Evolutionary conservation across 768 basidiomycete species (phyloP).

Genomic region (Agrocybe chaxingu): DNA sequence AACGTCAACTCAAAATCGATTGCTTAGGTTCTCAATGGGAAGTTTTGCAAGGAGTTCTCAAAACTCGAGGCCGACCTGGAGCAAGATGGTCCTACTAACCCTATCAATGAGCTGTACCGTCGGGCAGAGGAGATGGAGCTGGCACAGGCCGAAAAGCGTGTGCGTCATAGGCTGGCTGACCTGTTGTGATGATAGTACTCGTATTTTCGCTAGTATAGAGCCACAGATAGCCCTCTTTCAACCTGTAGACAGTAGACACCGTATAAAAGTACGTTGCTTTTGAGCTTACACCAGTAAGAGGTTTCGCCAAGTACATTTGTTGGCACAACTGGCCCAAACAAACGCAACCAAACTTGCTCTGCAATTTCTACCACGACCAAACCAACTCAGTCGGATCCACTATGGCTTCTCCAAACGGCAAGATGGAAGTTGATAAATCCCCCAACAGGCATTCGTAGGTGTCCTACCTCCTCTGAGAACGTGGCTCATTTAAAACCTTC

Average conservation of each 20-base stretch:
- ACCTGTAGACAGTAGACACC: no score
- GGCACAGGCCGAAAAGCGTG: conserved; percentile 57
- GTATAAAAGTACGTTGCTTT: no score
- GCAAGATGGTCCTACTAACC: conserved; percentile 51
- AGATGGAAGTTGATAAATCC: conserved; percentile 64
- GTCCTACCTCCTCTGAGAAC: neutral
- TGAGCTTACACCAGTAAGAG: no score
- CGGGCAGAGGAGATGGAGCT: conserved; percentile 49
- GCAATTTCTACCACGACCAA: neutral
- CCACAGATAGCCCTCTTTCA: no score
- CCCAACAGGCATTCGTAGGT: conserved; percentile 62
- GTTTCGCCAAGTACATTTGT: no score
- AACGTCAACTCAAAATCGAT: neutral
- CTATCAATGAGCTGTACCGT: conserved; percentile 51
- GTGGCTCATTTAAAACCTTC: neutral
- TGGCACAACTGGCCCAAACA: conserved; percentile 10
- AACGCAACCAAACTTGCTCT: conserved; percentile 13
- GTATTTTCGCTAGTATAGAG: no score
- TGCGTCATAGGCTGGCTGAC: conserved; percentile 45
- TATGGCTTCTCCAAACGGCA: conserved; percentile 49
- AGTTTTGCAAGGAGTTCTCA: conserved; percentile 53
- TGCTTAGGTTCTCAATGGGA: conserved; percentile 52
- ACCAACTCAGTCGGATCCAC: neutral
- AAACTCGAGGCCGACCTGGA: conserved; percentile 55
- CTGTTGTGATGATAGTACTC: conserved; percentile 18